Base-by-base conservation (phyloP, 176 grass and related monocot genomes). In the Bromus sterilis region DNA sequence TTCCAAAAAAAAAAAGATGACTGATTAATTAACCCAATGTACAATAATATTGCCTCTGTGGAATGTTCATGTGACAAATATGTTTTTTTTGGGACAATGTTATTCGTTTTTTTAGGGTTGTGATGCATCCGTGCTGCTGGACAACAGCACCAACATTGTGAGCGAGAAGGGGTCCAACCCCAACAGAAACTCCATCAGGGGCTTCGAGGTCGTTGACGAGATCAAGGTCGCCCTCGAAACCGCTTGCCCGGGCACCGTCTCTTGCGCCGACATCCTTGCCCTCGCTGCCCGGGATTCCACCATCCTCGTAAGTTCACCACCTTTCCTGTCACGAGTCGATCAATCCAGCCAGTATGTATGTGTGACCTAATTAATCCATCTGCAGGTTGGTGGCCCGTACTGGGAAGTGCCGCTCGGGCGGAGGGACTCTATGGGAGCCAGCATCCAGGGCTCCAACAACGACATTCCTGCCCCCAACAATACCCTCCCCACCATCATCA, bases 381-480 rank as follows among this genome's bases (percentile, higher is more conserved):
- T 31, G 42, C 49, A 97, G 92, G 91, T 88, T 15, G 96, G 96
- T 32, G 96, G 96, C 32, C 96, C 90, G 0, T 74, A 44, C 84
- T 98, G 89, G 89, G 94, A 87, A 0, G 94, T 97, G 12, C 86
- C 91, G 21, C 91, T 97, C 3, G 94, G 94, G n/a, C 92, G 94
- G 67, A 85, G 89, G 41, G 94, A 97, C 74, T 97, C 94, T 1
- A 61, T 93, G 37, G 84, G 62, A 8, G 94, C 94, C 5, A 97
- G 89, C 56, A 63, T 93, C 23, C 88, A 87, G 32, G 91, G 91
- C 53, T 97, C 94, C 18, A 97, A 97, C 85, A 89, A 93, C 68
- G 82, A 93, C 69, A 90, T 97, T 66, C 94, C 94, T 18, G 94
- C 91, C 1, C 94, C 94, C 36, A 93, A 97, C 83, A 87, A 91